Percentiles rank a stretch among this genome's conserved stretches.
Conservation (phyloP, 148 eudicot genomes). For the Mesembryanthemum crystallinum region DNA sequence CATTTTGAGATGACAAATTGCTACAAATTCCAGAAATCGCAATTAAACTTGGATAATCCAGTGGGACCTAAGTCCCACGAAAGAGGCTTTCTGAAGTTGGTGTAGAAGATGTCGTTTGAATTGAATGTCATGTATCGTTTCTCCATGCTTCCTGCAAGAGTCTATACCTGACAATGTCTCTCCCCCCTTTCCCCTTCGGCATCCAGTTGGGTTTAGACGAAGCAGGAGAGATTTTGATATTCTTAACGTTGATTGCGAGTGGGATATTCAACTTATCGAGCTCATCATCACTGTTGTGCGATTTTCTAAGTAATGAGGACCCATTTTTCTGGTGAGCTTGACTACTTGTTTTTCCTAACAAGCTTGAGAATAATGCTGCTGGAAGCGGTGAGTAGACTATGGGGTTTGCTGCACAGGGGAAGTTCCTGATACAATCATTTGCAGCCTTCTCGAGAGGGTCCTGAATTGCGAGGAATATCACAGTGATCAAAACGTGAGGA, state of each 20-base stretch:
- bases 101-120: too few species aligned
- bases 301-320: slow-evolving; percentile 66
- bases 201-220: slow-evolving; percentile 48
- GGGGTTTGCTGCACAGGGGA: slow-evolving; percentile 62
- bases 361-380: slow-evolving; percentile 43
- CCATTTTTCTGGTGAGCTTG: slow-evolving; percentile 44
- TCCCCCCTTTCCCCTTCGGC: slow-evolving; percentile 54
- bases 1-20: too few species aligned
- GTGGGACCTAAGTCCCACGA: too few species aligned
- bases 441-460: slow-evolving; percentile 38
- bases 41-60: too few species aligned
- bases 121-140: slow-evolving; percentile 30
- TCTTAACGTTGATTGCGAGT: slow-evolving; percentile 53
- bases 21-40: too few species aligned
- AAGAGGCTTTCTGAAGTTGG: too few species aligned
- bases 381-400: slow-evolving; percentile 62
- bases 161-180: slow-evolving; percentile 60
- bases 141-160: slow-evolving; percentile 83
- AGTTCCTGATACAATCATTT: slow-evolving; percentile 34
- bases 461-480: slow-evolving; percentile 29
- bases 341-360: slow-evolving; percentile 54
- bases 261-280: slow-evolving; percentile 74
- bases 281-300: slow-evolving; percentile 88
- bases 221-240: slow-evolving; percentile 39
- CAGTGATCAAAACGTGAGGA: not conserved